Percentiles rank a stretch among this genome's conserved stretches.
These are phyloP conservation scores for Arthromyces matolae DNA, from an alignment of 768 basidiomycete genomes.

Conservation along the genomic window DNA sequence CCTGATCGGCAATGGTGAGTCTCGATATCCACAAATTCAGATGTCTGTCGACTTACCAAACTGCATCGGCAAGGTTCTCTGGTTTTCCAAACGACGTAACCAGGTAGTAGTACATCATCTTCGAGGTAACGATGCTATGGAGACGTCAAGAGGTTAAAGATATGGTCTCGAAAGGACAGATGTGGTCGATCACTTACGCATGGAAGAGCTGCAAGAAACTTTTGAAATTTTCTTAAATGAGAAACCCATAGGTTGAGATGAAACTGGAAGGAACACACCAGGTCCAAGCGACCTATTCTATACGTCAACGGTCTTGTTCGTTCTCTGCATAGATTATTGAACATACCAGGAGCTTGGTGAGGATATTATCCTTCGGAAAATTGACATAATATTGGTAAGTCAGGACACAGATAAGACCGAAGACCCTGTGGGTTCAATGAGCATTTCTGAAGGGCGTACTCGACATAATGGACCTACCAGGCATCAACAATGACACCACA, in stretches of 20 bases:
- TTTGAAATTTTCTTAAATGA: neutral
- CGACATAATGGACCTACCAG: neutral
- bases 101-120: constrained; percentile 6
- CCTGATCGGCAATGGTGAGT: neutral
- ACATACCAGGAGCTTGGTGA: constrained; percentile 1
- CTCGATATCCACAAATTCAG: neutral
- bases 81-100: neutral
- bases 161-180: neutral
- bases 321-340: too few relatives aligned
- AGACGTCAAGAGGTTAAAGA: neutral
- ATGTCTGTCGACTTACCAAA: neutral
- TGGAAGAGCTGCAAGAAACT: constrained; percentile 2
- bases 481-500: constrained; percentile 1
- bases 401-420: neutral
- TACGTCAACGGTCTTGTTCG: too few relatives aligned
- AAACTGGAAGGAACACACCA: too few relatives aligned
- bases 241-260: neutral
- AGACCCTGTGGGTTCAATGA: neutral
- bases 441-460: neutral
- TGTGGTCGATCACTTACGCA: neutral
- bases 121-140: neutral
- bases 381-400: constrained; percentile 5
- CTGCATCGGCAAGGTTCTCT: neutral
- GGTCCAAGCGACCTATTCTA: constrained; percentile 1
- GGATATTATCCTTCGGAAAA: neutral